Evolutionary conservation across 1,139 yeast genomes (phyloP), one percentile per base, ranked within the genome.

Genomic region (Yamadazyma atlantica): DNA sequence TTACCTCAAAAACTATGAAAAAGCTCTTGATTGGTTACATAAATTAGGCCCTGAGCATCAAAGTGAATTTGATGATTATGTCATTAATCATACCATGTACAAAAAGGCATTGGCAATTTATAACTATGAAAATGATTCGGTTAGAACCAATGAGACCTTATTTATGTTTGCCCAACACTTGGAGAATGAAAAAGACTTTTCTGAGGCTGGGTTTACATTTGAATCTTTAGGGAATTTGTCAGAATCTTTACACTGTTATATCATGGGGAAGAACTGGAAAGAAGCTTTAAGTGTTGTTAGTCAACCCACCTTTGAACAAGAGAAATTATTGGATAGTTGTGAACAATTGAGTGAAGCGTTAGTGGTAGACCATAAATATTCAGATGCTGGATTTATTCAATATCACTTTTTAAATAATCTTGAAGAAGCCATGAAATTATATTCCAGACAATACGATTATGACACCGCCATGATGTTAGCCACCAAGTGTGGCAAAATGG

Each of bases 321-420:
- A 65, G 1, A 59, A 63, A 39, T 49, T 70, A 24, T 36, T 34
- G 2, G 75, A 66, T 1, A 62, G 76, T 29, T 82, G 88, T 7
- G 80, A 75, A 30, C 70, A 73, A 38, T 70, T 92, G 41, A 80
- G 85, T 4, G 65, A 70, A 2, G 57, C 78, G 3, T 72, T 88
- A 41, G 66, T 73, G 1, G 90, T 83, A 31, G 82, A 81, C 25
- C 95, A 87, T 55, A 75, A 75, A 42, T 90, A 85, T 55, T 67
- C 76, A 6, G 92, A 85, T 35, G 95, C 96, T n/a, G 97, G 96
- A 0, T 79, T 78, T 35, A 79, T 94, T 36, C 82, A 85, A 51
- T 66, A 72, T 38, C 69, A 78, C 36, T 84, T 81, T 54, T 68
- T 89, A 53, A 60, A 72, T 11, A 73, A 87, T 48, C 56, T 80